Conservation (phyloP, 2,329 filamentous ascomycete genomes). For the Beauveria sp. region DNA sequence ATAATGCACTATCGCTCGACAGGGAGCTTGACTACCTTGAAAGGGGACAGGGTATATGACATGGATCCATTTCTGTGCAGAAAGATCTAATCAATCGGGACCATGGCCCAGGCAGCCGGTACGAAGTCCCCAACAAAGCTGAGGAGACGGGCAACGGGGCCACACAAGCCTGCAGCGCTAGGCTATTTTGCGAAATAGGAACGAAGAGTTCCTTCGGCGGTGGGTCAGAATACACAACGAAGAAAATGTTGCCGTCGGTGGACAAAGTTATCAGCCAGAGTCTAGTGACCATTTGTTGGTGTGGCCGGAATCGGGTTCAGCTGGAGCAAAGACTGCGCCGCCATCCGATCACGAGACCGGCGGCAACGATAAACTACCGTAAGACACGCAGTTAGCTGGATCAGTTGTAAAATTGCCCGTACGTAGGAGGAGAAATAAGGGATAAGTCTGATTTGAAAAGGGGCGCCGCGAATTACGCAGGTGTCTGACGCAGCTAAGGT, state of each 20-base stretch:
- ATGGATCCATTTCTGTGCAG: background rate
- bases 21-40: too few species aligned
- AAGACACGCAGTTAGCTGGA: background rate
- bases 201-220: background rate
- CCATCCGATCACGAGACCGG: slow-evolving; percentile 9
- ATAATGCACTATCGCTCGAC: background rate
- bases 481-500: background rate
- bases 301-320: background rate
- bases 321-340: background rate
- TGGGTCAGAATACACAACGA: background rate
- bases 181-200: background rate
- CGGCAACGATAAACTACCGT: background rate
- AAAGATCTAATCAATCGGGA: slow-evolving; percentile 6
- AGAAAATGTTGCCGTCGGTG: background rate
- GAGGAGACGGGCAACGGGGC: background rate
- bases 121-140: background rate
- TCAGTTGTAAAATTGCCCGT: background rate
- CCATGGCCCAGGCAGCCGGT: background rate
- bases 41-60: background rate
- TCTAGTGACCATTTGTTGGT: background rate
- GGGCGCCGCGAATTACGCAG: background rate
- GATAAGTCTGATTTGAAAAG: background rate
- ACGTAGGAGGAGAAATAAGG: background rate
- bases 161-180: background rate
- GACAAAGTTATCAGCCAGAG: background rate